Evolutionary conservation across 495 filamentous ascomycete genomes (phyloP), one percentile per base, ranked within the genome.

Genomic region (Aspergillus funiculosus): DNA sequence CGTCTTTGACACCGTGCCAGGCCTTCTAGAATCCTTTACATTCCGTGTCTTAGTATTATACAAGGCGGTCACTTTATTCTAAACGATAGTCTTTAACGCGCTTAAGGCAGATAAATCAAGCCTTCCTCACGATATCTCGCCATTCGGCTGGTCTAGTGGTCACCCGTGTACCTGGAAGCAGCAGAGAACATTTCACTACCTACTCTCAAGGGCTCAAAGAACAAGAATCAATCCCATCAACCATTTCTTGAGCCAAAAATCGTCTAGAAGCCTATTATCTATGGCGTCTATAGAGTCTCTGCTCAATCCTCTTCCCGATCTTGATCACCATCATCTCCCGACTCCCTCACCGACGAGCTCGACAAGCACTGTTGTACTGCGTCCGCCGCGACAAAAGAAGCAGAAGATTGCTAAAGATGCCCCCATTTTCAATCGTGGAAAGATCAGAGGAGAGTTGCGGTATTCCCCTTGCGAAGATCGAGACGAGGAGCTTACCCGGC

Each of bases 391-490:
- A 1, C 57, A 59, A 13, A 77, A 71, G 50, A 68, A 69, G 39
- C 60, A 58, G 17, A 81, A 81, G 52, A 52, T 70, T 53, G 66
- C 74, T 30, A 85, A 84, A 57, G 78, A 84, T 45, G 68, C 76
- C 22, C 74, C 79, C 1, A 59, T 80, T 4, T 77, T 83, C 50
- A 62, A 69, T 0, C 77, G 72, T 42, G 76, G 75, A 28, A 76
- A 72, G 44, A 64, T 78, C 19, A 75, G 75, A 46, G 86, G 83
- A 9, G 61, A 70, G 24, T 61, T 89, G 43, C 81, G 80, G 43
- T 94, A 79, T 54, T 71, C 74, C 17, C 85, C 87, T 6, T 79
- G 72, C 54, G 84, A 91, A 48, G 62, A 69, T 21, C 63, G 82
- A 34, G 74, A 82, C 43, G 69, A 76, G 22, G 61, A 63, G 13